phyloP scores from a whole-genome alignment of 352 stramenopile species.

The Pythium pyrilobum region DNA sequence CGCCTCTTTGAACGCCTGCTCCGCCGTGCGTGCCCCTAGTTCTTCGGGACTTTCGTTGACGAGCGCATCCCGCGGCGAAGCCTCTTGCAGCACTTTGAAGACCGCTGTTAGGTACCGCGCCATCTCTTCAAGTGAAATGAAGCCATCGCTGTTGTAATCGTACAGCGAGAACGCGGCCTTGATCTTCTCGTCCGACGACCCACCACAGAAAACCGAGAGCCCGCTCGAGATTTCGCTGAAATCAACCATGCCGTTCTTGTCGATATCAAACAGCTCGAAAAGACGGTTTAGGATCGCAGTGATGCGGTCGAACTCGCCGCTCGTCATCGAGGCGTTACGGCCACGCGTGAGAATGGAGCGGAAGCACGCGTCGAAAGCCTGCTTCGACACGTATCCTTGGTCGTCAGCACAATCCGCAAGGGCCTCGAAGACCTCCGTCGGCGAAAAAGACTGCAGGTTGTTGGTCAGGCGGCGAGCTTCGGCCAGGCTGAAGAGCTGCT shows the following conservation, averaged over 20 bases:
- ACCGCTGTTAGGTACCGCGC: conserved; percentile 78
- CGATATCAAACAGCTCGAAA: conserved; percentile 79
- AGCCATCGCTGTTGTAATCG: conserved; percentile 82
- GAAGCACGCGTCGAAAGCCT: conserved; percentile 76
- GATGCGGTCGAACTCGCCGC: conserved; percentile 57
- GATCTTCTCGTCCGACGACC: conserved; percentile 71
- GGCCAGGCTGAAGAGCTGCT: conserved; percentile 72
- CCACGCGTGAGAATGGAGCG: conserved; percentile 62
- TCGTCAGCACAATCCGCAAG: conserved; percentile 66
- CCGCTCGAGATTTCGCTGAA: conserved; percentile 85
- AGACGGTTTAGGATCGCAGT: conserved; percentile 69
- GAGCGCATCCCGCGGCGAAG: conserved; percentile 42
- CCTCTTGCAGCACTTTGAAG: conserved; percentile 81
- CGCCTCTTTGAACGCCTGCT: conserved; percentile 71
- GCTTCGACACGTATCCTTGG: conserved; percentile 61
- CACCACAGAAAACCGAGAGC: conserved; percentile 80
- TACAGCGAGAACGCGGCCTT: conserved; percentile 75
- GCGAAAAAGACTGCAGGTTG: conserved; percentile 53
- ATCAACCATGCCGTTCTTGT: conserved; percentile 84
- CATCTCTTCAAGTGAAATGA: conserved; percentile 85
- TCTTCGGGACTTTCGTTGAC: conserved; percentile 57
- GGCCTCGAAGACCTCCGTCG: conserved; percentile 75
- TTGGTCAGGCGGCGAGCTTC: conserved; percentile 74
- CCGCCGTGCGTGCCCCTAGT: conserved; percentile 53
- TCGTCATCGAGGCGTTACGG: conserved; percentile 29